A percentile compares a stretch with the other conserved stretches of the same genome.
phyloP scores from a whole-genome alignment of 768 basidiomycete species.

The Pleurotus salmoneostramineus region DNA sequence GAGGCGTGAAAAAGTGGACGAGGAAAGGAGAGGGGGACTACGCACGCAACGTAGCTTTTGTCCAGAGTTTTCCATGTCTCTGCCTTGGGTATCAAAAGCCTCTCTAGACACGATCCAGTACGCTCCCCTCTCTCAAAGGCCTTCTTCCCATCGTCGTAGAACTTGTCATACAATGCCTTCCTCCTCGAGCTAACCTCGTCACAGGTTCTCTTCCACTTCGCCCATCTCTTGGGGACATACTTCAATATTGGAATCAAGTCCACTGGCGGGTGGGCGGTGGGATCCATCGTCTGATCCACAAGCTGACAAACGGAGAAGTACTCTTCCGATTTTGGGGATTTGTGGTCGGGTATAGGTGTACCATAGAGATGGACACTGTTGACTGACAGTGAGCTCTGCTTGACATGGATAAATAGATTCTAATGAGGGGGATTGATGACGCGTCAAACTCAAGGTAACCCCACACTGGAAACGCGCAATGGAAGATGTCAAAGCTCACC shows the following conservation, averaged over 20 bases:
- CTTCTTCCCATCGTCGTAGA: not conserved
- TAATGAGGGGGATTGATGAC: slow-evolving; percentile 13
- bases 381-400: slow-evolving; percentile 12
- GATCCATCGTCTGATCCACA: slow-evolving; percentile 3
- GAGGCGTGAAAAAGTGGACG: not conserved
- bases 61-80: not conserved
- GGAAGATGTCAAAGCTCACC: slow-evolving; percentile 11
- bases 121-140: not conserved
- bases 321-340: slow-evolving; percentile 5
- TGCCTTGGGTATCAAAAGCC: not conserved
- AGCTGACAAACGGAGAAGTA: slow-evolving; percentile 6
- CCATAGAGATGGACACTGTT: slow-evolving; percentile 14
- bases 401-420: slow-evolving; percentile 10
- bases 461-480: not conserved
- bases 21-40: not conserved
- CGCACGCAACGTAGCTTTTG: not conserved
- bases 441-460: not conserved
- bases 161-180: not conserved
- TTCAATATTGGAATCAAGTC: slow-evolving; percentile 15
- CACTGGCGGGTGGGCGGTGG: slow-evolving; percentile 11
- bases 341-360: slow-evolving; percentile 10
- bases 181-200: not conserved
- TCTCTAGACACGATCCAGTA: not conserved
- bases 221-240: slow-evolving; percentile 14
- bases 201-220: slow-evolving; percentile 14